Evolutionary conservation across 2,329 filamentous ascomycete genomes (phyloP).

Genomic region (Aspergillus thermomutatus): DNA sequence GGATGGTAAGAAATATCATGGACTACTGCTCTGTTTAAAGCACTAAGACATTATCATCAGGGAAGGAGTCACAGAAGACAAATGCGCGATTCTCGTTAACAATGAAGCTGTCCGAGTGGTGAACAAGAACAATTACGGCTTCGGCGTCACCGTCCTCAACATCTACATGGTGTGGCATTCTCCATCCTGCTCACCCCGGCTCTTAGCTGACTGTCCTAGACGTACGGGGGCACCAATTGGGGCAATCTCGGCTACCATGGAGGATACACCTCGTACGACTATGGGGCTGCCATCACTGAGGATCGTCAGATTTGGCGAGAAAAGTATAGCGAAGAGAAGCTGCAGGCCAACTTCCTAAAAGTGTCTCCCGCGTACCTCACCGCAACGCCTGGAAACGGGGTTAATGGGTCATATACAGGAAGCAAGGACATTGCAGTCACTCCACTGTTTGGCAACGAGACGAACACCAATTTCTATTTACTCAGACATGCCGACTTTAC

Average conservation of each 20-base stretch:
- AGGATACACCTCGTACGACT: conserved; percentile 62
- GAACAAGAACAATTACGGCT: conserved; percentile 70
- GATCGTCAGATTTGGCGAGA: conserved; percentile 65
- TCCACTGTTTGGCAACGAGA: conserved; percentile 54
- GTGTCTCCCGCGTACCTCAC: conserved; percentile 69
- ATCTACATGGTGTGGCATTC: conserved; percentile 64
- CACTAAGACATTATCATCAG: neutral
- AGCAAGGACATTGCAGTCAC: conserved; percentile 58
- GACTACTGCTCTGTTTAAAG: neutral
- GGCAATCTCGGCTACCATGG: conserved; percentile 71
- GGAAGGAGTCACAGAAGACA: conserved; percentile 9
- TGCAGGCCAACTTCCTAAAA: conserved; percentile 71
- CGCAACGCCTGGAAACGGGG: conserved; percentile 50
- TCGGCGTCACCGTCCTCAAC: conserved; percentile 65
- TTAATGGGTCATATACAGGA: conserved; percentile 46
- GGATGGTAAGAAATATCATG: conserved; percentile 49
- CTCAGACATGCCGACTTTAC: conserved; percentile 62
- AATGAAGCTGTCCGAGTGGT: conserved; percentile 77
- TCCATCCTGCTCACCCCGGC: neutral
- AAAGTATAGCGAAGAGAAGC: conserved; percentile 76
- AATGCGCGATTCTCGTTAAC: conserved; percentile 64
- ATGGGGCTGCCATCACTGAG: conserved; percentile 64
- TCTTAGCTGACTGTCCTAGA: conserved; percentile 36
- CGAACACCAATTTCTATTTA: conserved; percentile 55
- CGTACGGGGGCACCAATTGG: conserved; percentile 79